phyloP scores from a whole-genome alignment of 2,329 filamentous ascomycete species.

The Leptographium flavum region DNA sequence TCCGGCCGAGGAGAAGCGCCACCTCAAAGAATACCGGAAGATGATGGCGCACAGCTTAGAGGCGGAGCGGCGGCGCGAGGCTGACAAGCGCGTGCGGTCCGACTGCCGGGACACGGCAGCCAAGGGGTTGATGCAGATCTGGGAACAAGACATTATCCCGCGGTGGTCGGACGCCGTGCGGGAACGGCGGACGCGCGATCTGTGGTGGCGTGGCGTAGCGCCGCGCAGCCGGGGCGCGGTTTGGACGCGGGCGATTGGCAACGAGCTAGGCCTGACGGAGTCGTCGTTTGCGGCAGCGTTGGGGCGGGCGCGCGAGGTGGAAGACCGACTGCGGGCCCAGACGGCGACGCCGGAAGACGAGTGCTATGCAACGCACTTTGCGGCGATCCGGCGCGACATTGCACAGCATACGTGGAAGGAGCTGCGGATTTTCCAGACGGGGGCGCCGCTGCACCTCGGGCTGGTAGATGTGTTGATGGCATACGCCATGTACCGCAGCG shows the following conservation, averaged over 20 bases:
- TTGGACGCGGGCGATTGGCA: conserved; percentile 59
- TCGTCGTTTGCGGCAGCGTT: conserved; percentile 59
- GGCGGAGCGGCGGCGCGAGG: conserved; percentile 45
- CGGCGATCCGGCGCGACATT: conserved; percentile 49
- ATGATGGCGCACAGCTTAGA: conserved; percentile 58
- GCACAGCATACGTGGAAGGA: conserved; percentile 53
- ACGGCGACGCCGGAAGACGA: conserved; percentile 39
- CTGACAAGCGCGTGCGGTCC: conserved; percentile 33
- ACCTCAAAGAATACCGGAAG: conserved; percentile 71
- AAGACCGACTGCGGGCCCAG: conserved; percentile 37
- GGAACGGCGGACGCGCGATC: conserved; percentile 54
- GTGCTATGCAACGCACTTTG: conserved; percentile 44
- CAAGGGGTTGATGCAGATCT: conserved; percentile 44
- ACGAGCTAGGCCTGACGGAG: conserved; percentile 53
- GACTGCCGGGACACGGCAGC: conserved; percentile 39
- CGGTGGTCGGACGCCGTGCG: conserved; percentile 60
- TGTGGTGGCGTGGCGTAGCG: conserved; percentile 73
- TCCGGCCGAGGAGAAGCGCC: conserved; percentile 78
- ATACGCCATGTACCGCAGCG: conserved; percentile 69
- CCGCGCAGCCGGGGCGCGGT: conserved; percentile 54
- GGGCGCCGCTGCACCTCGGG: conserved; percentile 50
- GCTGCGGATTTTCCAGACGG: conserved; percentile 55
- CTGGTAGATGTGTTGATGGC: conserved; percentile 62
- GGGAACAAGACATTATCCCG: conserved; percentile 64
- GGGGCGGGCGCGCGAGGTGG: conserved; percentile 47